These are phyloP conservation scores for Acer yangbiense DNA, from an alignment of 345 rosid species.

Conservation along the genomic window DNA sequence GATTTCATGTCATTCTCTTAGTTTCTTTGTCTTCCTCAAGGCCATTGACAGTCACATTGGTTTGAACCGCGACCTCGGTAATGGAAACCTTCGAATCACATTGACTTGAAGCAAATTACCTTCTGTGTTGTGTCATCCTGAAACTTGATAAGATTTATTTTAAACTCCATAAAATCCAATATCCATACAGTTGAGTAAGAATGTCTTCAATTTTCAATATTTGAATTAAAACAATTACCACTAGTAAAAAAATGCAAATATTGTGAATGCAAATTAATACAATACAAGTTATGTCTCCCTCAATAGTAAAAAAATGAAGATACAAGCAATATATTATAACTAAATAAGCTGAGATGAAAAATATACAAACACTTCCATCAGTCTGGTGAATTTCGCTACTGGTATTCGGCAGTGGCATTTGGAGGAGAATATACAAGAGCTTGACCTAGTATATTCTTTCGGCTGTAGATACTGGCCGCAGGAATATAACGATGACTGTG, in stretches of 20 bases:
- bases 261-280: not conserved
- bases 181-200: no score
- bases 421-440: not conserved
- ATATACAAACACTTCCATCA: not conserved
- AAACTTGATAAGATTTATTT: no score
- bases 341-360: not conserved
- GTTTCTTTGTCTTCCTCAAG: no score
- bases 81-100: no score
- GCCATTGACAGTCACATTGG: no score
- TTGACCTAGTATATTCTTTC: slow-evolving; percentile 72
- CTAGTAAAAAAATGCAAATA: not conserved
- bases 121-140: no score
- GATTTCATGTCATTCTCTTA: no score
- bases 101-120: no score
- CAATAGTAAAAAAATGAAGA: not conserved
- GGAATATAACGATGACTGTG: slow-evolving; percentile 80
- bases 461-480: slow-evolving; percentile 82
- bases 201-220: no score
- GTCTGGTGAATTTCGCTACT: not conserved
- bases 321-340: not conserved
- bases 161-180: no score
- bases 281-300: not conserved
- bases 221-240: no score
- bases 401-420: not conserved
- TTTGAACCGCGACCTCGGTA: no score